Evolutionary conservation across 345 rosid genomes (phyloP).

Genomic region (Melastoma malabathricum): DNA sequence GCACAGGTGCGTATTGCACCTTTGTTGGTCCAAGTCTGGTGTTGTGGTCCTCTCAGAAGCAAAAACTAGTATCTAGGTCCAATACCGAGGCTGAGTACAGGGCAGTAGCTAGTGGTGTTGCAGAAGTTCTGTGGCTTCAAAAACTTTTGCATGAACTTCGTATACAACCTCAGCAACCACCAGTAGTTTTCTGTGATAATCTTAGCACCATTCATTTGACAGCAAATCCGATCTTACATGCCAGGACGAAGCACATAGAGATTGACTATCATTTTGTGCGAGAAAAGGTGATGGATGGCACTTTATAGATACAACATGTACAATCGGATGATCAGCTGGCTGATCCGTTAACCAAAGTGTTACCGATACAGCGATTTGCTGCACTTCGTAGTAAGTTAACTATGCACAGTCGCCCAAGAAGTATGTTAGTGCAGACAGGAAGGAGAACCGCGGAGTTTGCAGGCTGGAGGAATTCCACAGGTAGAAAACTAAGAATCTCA

Average conservation of each 20-base stretch:
- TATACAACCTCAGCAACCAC: background rate
- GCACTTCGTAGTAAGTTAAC: too few relatives aligned
- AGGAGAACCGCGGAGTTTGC: too few relatives aligned
- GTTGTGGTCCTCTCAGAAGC: background rate
- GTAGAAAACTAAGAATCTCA: too few relatives aligned
- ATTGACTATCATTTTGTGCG: background rate
- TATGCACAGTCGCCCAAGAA: too few relatives aligned
- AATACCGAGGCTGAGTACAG: too few relatives aligned
- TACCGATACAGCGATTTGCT: background rate
- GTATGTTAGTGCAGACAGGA: too few relatives aligned
- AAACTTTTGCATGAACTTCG: too few relatives aligned
- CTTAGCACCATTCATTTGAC: too few relatives aligned
- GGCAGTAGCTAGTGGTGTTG: background rate
- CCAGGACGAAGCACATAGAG: conserved; percentile 1
- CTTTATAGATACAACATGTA: background rate
- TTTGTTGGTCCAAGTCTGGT: background rate
- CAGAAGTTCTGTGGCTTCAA: background rate
- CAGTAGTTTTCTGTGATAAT: too few relatives aligned
- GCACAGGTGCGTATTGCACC: too few relatives aligned
- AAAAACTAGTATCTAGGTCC: background rate
- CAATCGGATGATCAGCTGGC: background rate
- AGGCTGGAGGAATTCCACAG: too few relatives aligned
- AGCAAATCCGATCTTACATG: conserved; percentile 1
- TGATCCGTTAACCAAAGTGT: background rate
- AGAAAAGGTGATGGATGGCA: background rate